These are phyloP conservation scores for Fusarium nisikadoi DNA, from an alignment of 2,329 filamentous ascomycete species.

Conservation along the genomic window DNA sequence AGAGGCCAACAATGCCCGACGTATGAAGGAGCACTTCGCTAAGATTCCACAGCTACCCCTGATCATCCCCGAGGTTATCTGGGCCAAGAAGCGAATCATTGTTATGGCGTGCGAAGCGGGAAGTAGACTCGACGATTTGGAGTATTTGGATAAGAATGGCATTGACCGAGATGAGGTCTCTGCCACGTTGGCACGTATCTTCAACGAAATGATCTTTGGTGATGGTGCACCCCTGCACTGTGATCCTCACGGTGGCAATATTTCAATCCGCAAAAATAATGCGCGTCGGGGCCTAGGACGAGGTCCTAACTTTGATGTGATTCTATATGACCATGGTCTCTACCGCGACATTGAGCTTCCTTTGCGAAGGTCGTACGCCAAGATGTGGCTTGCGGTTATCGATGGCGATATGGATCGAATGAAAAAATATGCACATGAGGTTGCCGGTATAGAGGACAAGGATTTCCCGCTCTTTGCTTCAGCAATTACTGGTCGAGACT, in stretches of 20 bases:
- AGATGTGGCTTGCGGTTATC: conserved; percentile 96
- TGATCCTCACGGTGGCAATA: conserved; percentile 95
- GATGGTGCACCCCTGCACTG: conserved; percentile 90
- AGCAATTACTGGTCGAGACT: conserved; percentile 95
- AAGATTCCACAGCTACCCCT: conserved; percentile 79
- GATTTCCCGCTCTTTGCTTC: conserved; percentile 96
- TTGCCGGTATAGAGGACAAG: conserved; percentile 87
- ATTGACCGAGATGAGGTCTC: conserved; percentile 98
- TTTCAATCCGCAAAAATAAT: conserved; percentile 85
- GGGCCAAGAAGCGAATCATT: conserved; percentile 87
- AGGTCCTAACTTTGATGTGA: conserved; percentile 86
- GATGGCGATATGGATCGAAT: conserved; percentile 87
- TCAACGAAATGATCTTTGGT: conserved; percentile 99
- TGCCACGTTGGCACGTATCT: conserved; percentile 87
- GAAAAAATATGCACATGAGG: conserved; percentile 88
- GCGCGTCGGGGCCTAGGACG: conserved; percentile 60
- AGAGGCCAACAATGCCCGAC: conserved; percentile 85
- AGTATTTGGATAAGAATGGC: conserved; percentile 82
- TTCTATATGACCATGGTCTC: conserved; percentile 96
- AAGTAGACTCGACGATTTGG: conserved; percentile 86
- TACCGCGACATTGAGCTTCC: conserved; percentile 89
- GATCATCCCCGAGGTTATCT: conserved; percentile 88
- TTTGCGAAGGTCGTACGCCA: conserved; percentile 87
- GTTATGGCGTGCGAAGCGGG: conserved; percentile 96
- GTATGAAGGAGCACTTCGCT: conserved; percentile 84